Evolutionary conservation across 192 early-diverging fungal genomes (phyloP).

Genomic region (Rhizoclosmatium globosum): DNA sequence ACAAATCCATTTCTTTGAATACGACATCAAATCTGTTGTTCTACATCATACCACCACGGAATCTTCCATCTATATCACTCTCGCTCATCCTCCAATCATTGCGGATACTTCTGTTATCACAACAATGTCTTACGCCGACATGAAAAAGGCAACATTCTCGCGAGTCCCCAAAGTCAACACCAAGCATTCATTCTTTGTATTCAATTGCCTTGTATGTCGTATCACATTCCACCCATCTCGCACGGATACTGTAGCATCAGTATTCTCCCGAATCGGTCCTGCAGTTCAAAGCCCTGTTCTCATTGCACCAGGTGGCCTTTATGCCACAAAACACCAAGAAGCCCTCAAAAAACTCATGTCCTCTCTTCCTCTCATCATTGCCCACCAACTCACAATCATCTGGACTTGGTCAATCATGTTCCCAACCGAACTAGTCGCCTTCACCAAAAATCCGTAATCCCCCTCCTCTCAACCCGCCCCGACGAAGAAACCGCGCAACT

Average conservation of each 20-base stretch:
- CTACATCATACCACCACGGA: constrained; percentile 23
- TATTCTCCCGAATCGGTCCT: constrained; percentile 18
- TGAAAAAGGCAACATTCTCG: constrained; percentile 10
- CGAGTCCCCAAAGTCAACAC: constrained; percentile 24
- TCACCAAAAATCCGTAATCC: not conserved
- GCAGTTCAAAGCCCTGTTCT: constrained; percentile 22
- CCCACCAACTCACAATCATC: constrained; percentile 19
- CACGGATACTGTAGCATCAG: constrained; percentile 5
- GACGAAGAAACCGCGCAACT: constrained; percentile 25
- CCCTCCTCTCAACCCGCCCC: not conserved
- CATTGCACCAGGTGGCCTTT: constrained; percentile 16
- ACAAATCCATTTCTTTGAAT: constrained; percentile 35
- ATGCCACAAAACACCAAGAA: constrained; percentile 26
- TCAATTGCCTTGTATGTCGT: constrained; percentile 23
- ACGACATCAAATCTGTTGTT: constrained; percentile 35
- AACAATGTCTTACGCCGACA: constrained; percentile 3
- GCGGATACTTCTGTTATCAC: constrained; percentile 22
- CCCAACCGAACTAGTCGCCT: constrained; percentile 13
- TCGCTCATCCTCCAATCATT: constrained; percentile 25
- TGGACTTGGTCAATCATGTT: constrained; percentile 29
- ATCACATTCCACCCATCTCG: constrained; percentile 16
- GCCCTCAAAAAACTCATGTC: not conserved
- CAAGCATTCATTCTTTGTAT: constrained; percentile 27
- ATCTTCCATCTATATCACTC: constrained; percentile 23
- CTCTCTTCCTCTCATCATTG: constrained; percentile 13